These are phyloP conservation scores for Flaveria ramosissima DNA, from an alignment of 129 eudicot genomes.

Conservation along the genomic window DNA sequence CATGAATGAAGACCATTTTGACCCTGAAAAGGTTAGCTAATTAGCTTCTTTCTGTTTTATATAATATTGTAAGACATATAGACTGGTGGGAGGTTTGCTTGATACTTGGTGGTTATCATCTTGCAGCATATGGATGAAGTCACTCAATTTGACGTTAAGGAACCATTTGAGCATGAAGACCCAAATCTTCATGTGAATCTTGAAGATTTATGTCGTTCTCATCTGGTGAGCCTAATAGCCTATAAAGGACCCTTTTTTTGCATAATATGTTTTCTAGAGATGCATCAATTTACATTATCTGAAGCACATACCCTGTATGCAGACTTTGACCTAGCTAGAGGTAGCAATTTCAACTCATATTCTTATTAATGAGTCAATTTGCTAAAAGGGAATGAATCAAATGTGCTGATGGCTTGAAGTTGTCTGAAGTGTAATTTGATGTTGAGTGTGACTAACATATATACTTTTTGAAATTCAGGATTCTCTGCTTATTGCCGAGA, in stretches of 20 bases:
- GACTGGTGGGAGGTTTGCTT: constrained; percentile 1
- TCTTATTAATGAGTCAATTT: not conserved
- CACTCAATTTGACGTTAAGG: constrained; percentile 35
- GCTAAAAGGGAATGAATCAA: not conserved
- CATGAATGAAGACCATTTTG: constrained; percentile 52
- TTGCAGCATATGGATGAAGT: constrained; percentile 52
- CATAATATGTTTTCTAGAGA: not conserved
- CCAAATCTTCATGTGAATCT: constrained; percentile 63
- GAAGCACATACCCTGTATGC: not conserved
- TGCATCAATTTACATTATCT: not conserved
- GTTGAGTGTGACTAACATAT: constrained; percentile 4
- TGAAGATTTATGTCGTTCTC: constrained; percentile 92
- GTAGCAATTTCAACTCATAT: not conserved
- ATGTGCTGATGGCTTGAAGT: not conserved
- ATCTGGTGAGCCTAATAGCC: constrained; percentile 74
- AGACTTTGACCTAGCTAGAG: not conserved
- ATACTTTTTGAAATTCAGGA: constrained; percentile 50
- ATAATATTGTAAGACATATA: constrained; percentile 1
- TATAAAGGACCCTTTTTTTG: not conserved
- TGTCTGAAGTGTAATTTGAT: not conserved
- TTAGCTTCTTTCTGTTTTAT: not conserved
- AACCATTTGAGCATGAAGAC: constrained; percentile 49
- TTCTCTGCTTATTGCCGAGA: constrained; percentile 75
- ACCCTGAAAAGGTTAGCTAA: constrained; percentile 48
- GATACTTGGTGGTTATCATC: constrained; percentile 15